A percentile compares a stretch with the other conserved stretches of the same genome.
Conservation (phyloP, 2,329 filamentous ascomycete species). For the Helminthosporium solani region DNA sequence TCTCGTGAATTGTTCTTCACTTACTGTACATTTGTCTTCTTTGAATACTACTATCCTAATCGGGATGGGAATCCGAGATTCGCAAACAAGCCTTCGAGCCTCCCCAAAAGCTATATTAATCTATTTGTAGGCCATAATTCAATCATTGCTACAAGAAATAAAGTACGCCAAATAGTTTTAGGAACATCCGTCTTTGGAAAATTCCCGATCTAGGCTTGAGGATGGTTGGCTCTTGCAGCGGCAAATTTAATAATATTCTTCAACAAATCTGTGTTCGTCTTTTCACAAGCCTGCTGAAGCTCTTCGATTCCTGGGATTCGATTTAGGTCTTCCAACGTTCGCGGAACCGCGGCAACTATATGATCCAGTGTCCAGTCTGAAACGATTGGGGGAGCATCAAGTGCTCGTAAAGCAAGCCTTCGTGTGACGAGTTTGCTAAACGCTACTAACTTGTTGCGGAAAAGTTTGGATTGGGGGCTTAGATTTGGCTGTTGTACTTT, state of each 20-base stretch:
- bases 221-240: slow-evolving; percentile 4
- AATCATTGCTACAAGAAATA: no score
- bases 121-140: no score
- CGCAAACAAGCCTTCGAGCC: no score
- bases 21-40: no score
- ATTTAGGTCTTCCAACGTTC: slow-evolving; percentile 24
- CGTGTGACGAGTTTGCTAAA: slow-evolving; percentile 29
- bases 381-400: slow-evolving; percentile 16
- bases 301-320: slow-evolving; percentile 26
- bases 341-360: slow-evolving; percentile 20
- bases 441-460: slow-evolving; percentile 31
- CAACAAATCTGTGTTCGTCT: slow-evolving; percentile 23
- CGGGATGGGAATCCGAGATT: no score
- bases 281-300: slow-evolving; percentile 24
- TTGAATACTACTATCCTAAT: no score
- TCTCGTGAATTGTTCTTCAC: no score
- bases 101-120: no score
- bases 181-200: no score
- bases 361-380: slow-evolving; percentile 22
- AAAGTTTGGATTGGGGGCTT: slow-evolving; percentile 15
- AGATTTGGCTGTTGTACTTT: slow-evolving; percentile 1
- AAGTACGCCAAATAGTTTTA: no score
- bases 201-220: no score
- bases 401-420: slow-evolving; percentile 11
- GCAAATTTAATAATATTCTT: slow-evolving; percentile 29